Conservation (phyloP, 441 rosid species). For the Flueggea neowawraea region DNA sequence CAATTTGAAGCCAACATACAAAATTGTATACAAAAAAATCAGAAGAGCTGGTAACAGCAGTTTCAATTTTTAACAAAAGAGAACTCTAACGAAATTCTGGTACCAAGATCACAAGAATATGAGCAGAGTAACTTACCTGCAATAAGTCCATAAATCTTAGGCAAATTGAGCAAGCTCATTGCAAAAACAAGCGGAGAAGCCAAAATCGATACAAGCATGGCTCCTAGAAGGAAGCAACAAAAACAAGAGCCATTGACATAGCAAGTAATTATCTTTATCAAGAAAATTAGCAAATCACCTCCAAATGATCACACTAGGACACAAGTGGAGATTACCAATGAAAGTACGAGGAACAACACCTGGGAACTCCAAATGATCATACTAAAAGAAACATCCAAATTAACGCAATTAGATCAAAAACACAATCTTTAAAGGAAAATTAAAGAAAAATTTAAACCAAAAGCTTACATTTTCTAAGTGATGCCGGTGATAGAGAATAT, state of each 20-base stretch:
- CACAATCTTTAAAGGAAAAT: neutral
- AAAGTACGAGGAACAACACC: slow-evolving; percentile 99
- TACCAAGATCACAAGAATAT: neutral
- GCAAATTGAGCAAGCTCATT: slow-evolving; percentile 54
- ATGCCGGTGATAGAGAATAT: slow-evolving; percentile 71
- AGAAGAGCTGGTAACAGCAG: neutral
- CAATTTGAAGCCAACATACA: neutral
- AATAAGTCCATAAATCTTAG: slow-evolving; percentile 68
- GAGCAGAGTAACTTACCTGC: slow-evolving; percentile 40
- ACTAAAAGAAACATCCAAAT: slow-evolving; percentile 39
- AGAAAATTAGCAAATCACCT: neutral
- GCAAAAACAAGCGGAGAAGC: slow-evolving; percentile 56
- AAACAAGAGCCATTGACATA: neutral
- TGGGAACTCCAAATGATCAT: slow-evolving; percentile 96
- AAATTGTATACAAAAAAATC: no score
- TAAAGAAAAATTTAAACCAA: neutral
- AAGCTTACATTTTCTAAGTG: slow-evolving; percentile 67
- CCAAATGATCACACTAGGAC: no score
- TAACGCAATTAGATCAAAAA: neutral
- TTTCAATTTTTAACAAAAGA: neutral
- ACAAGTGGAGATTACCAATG: slow-evolving; percentile 40
- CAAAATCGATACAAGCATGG: slow-evolving; percentile 65
- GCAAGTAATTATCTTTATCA: neutral
- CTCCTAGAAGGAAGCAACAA: slow-evolving; percentile 40
- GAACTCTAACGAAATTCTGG: neutral